A percentile compares a stretch with the other conserved stretches of the same genome.
phyloP scores from a whole-genome alignment of 768 basidiomycete genomes.

The Trametes punicea region DNA sequence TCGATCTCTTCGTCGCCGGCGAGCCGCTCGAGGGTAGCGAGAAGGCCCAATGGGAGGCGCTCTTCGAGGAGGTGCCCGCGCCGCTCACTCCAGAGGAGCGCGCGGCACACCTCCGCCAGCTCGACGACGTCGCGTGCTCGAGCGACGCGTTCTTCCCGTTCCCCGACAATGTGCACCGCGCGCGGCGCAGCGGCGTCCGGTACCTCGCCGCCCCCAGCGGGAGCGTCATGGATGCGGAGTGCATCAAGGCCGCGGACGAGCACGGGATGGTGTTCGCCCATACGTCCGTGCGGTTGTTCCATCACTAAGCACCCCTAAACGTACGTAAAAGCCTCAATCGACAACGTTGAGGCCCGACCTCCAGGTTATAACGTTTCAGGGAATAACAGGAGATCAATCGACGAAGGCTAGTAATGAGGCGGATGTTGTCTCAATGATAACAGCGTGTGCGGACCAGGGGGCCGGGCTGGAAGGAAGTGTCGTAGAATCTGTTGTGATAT shows the following conservation, averaged over 20 bases:
- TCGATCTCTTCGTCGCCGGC: constrained; percentile 92
- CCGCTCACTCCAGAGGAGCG: constrained; percentile 68
- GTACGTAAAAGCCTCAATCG: not conserved
- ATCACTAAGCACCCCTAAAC: constrained; percentile 49
- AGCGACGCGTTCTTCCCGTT: constrained; percentile 99
- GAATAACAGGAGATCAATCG: too few relatives aligned
- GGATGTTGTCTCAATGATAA: not conserved
- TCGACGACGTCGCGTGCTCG: constrained; percentile 87
- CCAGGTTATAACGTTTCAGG: too few relatives aligned
- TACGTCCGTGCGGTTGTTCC: constrained; percentile 85
- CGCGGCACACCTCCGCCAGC: constrained; percentile 64
- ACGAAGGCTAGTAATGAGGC: too few relatives aligned
- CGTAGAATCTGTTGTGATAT: constrained; percentile 11
- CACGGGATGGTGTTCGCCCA: constrained; percentile 89
- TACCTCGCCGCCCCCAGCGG: constrained; percentile 92
- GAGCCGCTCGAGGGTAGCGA: constrained; percentile 88
- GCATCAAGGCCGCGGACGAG: constrained; percentile 96
- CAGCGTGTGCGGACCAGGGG: not conserved
- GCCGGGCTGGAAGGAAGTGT: not conserved
- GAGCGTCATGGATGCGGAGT: constrained; percentile 96
- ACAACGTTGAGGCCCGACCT: not conserved
- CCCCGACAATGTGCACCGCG: constrained; percentile 95
- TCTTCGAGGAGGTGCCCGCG: constrained; percentile 73
- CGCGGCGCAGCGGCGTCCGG: constrained; percentile 84
- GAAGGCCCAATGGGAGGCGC: constrained; percentile 83